Percentiles rank a stretch among this genome's conserved stretches.
Conservation (phyloP, 116 monocot genomes). For the Iris pallida region DNA sequence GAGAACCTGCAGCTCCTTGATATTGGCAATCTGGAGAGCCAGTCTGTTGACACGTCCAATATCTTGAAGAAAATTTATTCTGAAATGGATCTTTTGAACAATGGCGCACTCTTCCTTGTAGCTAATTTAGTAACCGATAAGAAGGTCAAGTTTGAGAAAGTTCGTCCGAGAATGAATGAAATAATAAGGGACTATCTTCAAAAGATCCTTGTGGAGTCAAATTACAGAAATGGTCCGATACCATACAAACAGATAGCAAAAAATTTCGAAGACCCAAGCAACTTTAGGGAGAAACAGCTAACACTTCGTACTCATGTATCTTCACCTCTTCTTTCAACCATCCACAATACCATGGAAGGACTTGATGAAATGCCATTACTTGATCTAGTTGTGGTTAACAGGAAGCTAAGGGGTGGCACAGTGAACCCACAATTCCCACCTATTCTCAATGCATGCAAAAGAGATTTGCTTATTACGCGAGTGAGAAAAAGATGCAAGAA, state of each 20-base stretch:
- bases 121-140: constrained; percentile 28
- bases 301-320: constrained; percentile 24
- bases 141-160: constrained; percentile 37
- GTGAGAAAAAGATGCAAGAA: constrained; percentile 25
- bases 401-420: constrained; percentile 34
- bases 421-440: constrained; percentile 34
- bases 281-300: constrained; percentile 20
- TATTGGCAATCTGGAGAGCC: constrained; percentile 14
- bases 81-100: constrained; percentile 31
- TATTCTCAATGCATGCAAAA: constrained; percentile 9
- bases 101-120: constrained; percentile 32
- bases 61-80: constrained; percentile 26
- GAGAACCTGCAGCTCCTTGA: constrained; percentile 39
- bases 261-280: constrained; percentile 39
- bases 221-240: not conserved
- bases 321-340: constrained; percentile 31
- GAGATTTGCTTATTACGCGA: constrained; percentile 13
- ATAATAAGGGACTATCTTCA: constrained; percentile 39
- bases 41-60: constrained; percentile 1
- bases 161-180: constrained; percentile 28
- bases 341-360: constrained; percentile 26
- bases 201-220: constrained; percentile 14
- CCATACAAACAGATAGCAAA: constrained; percentile 28
- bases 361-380: constrained; percentile 38
- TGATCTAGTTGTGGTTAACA: constrained; percentile 46